Base-by-base conservation (phyloP, 257 asterid genomes). In the Coffea canephora region DNA sequence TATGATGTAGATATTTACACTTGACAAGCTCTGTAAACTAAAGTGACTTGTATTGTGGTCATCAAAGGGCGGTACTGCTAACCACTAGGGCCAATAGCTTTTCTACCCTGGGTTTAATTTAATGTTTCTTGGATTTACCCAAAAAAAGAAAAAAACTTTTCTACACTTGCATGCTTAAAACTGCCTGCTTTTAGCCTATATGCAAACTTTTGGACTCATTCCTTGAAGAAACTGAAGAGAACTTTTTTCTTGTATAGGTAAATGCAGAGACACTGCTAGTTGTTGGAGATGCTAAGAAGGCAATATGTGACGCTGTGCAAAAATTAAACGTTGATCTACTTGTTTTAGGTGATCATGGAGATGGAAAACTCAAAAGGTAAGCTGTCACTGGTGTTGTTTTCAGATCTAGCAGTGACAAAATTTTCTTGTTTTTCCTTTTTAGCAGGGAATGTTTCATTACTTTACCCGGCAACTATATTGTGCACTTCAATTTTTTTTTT, bases 221-320 rank as follows among this genome's bases (percentile, higher is more conserved):
- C 1, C 16, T 8, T 64, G 16, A 64, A 64, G 69, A 64, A 64
- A 64, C 16, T 10, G 18, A 64, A 64, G 34, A 65, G 13, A n/a
- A 27, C 14, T 13, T 21, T 31, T 43, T 3, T 18, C 11, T 27
- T 27, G 11, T 39, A 13, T 76, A 82, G 85, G 73, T 82, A 55
- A 78, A 54, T 54, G 80, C 85, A 74, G 85, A 82, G 76, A 78
- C 77, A 0, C 34, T 68, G 19, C 55, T 67, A n/a, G 71, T 57
- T 18, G 27, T 73, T 45, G 82, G 82, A 10, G 79, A 74, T 43
- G 79, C 85, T 36, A 82, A 69, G 41, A 73, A 73, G 34, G 80
- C 85, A 4, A 27, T 78, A 43, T 82, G 85, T 69, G 80, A 82
- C 25, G 54, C 69, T 21, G 85, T 82, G 39, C 71, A 78, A 43